These are phyloP conservation scores for Telopea speciosissima DNA, from an alignment of 177 flowering plant species.

Conservation along the genomic window DNA sequence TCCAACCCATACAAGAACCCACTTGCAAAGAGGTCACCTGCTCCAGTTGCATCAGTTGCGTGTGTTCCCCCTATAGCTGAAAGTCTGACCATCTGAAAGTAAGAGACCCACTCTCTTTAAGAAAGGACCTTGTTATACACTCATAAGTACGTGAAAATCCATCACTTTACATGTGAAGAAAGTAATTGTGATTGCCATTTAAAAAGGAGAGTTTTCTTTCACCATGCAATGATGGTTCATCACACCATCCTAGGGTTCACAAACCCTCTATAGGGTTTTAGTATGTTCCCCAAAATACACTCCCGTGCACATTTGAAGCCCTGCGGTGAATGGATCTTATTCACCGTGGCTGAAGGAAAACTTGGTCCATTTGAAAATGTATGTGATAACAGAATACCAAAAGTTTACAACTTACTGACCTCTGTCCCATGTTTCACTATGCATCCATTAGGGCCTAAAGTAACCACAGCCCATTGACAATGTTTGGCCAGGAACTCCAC, in stretches of 20 bases:
- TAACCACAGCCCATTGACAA: conserved; percentile 92
- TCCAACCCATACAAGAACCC: conserved; percentile 89
- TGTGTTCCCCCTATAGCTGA: conserved; percentile 67
- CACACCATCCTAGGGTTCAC: no score
- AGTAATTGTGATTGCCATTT: no score
- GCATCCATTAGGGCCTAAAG: conserved; percentile 79
- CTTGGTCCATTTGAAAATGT: background rate
- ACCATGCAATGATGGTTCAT: no score
- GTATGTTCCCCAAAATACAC: no score
- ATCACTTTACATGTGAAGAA: no score
- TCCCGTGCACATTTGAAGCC: no score
- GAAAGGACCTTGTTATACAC: no score
- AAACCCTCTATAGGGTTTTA: no score
- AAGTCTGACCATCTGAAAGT: conserved; percentile 58
- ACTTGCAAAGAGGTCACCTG: conserved; percentile 92
- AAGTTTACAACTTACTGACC: conserved; percentile 36
- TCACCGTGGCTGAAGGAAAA: no score
- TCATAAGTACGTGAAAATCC: no score
- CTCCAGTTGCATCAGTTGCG: conserved; percentile 91
- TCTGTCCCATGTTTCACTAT: conserved; percentile 78
- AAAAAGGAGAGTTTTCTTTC: no score
- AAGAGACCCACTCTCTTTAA: background rate
- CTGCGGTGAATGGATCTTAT: no score
- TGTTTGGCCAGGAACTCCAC: conserved; percentile 53
- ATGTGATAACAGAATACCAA: background rate